phyloP scores from a whole-genome alignment of 805 yeast species.

The Sugiyamaella mastotermitis region DNA sequence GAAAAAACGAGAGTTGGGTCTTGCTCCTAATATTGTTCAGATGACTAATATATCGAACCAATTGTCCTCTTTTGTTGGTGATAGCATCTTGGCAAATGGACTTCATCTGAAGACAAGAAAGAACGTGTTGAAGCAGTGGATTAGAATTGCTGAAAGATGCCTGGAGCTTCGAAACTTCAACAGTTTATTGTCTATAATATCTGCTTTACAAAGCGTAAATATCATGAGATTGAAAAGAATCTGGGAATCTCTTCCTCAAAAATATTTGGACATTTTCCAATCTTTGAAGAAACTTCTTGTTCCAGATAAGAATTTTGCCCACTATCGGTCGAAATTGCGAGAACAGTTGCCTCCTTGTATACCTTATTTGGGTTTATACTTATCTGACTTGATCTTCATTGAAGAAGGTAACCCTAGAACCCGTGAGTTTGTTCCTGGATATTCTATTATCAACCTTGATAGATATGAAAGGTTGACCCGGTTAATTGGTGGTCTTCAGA shows the following conservation, averaged over 20 bases:
- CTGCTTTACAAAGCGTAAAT: slow-evolving; percentile 31
- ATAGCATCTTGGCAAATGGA: slow-evolving; percentile 27
- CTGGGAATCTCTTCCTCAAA: slow-evolving; percentile 30
- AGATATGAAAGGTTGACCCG: slow-evolving; percentile 27
- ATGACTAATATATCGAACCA: slow-evolving; percentile 29
- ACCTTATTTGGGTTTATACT: slow-evolving; percentile 32
- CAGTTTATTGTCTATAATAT: slow-evolving; percentile 28
- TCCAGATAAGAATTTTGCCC: slow-evolving; percentile 32
- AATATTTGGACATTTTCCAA: slow-evolving; percentile 22
- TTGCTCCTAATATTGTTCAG: slow-evolving; percentile 28
- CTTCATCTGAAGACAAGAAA: slow-evolving; percentile 26
- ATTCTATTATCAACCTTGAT: slow-evolving; percentile 30
- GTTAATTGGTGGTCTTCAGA: slow-evolving; percentile 30
- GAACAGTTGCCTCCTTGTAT: slow-evolving; percentile 24
- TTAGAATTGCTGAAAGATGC: slow-evolving; percentile 31
- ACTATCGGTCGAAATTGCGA: slow-evolving; percentile 28
- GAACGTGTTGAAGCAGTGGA: slow-evolving; percentile 32
- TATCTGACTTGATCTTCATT: slow-evolving; percentile 32
- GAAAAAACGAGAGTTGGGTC: slow-evolving; percentile 25
- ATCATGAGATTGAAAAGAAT: slow-evolving; percentile 29
- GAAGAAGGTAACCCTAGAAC: slow-evolving; percentile 32
- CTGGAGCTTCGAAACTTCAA: slow-evolving; percentile 29
- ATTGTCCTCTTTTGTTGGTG: slow-evolving; percentile 32
- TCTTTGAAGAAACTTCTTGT: slow-evolving; percentile 24
- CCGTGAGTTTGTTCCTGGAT: slow-evolving; percentile 11